Conservation (phyloP, 1,139 yeast species). For the Sugiyamaella japonica region DNA sequence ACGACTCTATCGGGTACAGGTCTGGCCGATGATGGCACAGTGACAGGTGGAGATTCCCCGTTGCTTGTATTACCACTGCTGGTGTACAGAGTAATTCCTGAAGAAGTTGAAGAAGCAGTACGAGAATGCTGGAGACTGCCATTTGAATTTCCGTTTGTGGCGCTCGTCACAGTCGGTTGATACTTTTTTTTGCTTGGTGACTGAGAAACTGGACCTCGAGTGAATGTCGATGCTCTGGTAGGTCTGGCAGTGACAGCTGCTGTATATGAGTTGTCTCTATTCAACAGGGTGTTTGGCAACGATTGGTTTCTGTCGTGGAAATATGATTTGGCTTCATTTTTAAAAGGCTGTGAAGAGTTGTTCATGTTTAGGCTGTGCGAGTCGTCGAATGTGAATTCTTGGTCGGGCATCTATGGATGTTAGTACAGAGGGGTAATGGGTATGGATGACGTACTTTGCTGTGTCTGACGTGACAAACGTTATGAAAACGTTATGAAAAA, state of each 20-base stretch:
- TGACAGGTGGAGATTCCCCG: slow-evolving; percentile 5
- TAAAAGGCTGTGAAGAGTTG: neutral
- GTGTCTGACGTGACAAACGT: too few species aligned
- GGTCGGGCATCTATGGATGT: slow-evolving; percentile 8
- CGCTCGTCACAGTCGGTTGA: neutral
- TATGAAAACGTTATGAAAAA: too few species aligned
- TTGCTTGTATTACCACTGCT: neutral
- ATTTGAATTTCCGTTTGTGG: neutral
- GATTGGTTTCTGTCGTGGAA: slow-evolving; percentile 37
- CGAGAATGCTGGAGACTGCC: slow-evolving; percentile 4
- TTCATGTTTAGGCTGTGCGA: slow-evolving; percentile 11
- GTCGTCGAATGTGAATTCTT: slow-evolving; percentile 14
- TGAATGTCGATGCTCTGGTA: slow-evolving; percentile 35
- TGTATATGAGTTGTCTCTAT: slow-evolving; percentile 20
- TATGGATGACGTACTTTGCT: too few species aligned
- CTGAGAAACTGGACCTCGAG: slow-evolving; percentile 22
- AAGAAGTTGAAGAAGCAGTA: neutral
- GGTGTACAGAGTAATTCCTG: neutral
- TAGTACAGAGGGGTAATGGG: neutral
- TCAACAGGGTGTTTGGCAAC: slow-evolving; percentile 30
- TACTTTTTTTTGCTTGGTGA: slow-evolving; percentile 13
- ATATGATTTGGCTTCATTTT: neutral
- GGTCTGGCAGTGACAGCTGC: slow-evolving; percentile 25
- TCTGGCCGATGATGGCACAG: neutral
- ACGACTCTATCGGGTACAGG: slow-evolving; percentile 5